phyloP scores from a whole-genome alignment of 2,329 filamentous ascomycete genomes.

The Didymella pomorum region DNA sequence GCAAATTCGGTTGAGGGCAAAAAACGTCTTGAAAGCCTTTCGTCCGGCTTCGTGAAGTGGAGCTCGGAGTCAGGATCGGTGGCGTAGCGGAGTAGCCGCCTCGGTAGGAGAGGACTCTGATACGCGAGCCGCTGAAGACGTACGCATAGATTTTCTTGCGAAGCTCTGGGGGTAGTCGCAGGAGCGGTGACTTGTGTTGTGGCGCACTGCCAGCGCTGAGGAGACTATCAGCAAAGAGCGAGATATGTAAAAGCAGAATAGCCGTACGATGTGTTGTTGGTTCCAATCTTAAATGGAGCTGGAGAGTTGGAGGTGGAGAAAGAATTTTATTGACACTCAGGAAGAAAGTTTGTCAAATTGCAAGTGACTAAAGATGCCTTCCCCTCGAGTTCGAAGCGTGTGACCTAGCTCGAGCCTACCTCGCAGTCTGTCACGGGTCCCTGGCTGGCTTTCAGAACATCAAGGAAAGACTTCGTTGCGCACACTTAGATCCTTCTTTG shows the following conservation, averaged over 20 bases:
- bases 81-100: background rate
- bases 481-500: too few species aligned
- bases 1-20: background rate
- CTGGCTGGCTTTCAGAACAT: too few species aligned
- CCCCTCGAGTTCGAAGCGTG: too few species aligned
- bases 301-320: background rate
- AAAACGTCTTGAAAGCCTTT: background rate
- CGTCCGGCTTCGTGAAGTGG: background rate
- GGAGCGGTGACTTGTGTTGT: background rate
- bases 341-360: too few species aligned
- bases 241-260: background rate
- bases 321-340: background rate
- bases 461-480: too few species aligned
- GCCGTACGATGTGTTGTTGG: background rate
- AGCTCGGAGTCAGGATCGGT: background rate
- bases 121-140: background rate
- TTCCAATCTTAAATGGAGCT: background rate
- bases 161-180: background rate
- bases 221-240: background rate
- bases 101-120: background rate
- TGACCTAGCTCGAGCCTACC: too few species aligned
- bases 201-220: background rate
- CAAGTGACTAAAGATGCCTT: too few species aligned
- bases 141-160: conserved; percentile 1
- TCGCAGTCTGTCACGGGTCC: too few species aligned